Percentiles rank a stretch among this genome's conserved stretches.
phyloP scores from a whole-genome alignment of 2,329 filamentous ascomycete genomes.

The Xylariaceae sp. region DNA sequence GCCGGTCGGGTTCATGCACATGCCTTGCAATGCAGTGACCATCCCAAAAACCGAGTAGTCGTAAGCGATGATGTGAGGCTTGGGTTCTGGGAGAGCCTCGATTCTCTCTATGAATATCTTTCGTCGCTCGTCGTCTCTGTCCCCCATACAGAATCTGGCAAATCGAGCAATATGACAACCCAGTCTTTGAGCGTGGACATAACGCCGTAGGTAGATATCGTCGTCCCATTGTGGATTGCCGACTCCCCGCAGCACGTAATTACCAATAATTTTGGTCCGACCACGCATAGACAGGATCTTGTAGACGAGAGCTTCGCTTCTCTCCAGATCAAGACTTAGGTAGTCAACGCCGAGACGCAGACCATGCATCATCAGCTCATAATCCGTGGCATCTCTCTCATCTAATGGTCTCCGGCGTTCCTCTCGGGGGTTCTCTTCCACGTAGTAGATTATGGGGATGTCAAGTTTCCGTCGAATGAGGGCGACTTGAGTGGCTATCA shows the following conservation, averaged over 20 bases:
- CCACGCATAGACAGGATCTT: constrained; percentile 49
- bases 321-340: constrained; percentile 56
- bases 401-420: constrained; percentile 36
- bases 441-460: constrained; percentile 52
- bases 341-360: constrained; percentile 63
- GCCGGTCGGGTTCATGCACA: constrained; percentile 50
- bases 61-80: constrained; percentile 45
- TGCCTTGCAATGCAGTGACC: constrained; percentile 37
- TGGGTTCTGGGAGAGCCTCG: constrained; percentile 39
- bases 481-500: constrained; percentile 52
- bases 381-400: constrained; percentile 43
- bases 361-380: constrained; percentile 56
- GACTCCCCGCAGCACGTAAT: constrained; percentile 45
- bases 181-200: constrained; percentile 47
- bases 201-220: constrained; percentile 47
- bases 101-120: constrained; percentile 48
- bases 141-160: constrained; percentile 51
- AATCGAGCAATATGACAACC: constrained; percentile 60
- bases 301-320: constrained; percentile 44
- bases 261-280: constrained; percentile 56
- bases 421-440: constrained; percentile 46
- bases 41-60: constrained; percentile 43
- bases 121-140: constrained; percentile 47
- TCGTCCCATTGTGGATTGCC: constrained; percentile 51
- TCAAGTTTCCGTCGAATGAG: constrained; percentile 51